Evolutionary conservation across 2,329 filamentous ascomycete species (phyloP).

Genomic region (Venturia nashicola): DNA sequence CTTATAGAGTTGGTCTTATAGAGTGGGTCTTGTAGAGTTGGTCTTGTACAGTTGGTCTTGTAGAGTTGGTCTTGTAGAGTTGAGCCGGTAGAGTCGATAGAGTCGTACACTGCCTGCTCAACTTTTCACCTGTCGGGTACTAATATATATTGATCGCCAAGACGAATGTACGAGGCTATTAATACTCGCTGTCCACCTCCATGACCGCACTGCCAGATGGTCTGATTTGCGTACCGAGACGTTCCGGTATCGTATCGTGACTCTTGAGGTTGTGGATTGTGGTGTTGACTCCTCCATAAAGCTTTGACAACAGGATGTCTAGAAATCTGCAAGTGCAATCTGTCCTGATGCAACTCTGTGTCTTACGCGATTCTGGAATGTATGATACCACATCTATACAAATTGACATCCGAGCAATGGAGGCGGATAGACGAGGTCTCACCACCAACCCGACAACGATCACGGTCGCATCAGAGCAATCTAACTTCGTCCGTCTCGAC

Average conservation of each 20-base stretch:
- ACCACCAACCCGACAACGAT: not conserved
- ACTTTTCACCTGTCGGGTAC: too few relatives aligned
- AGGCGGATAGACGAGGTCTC: not conserved
- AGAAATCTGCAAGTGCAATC: not conserved
- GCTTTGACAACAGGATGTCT: not conserved
- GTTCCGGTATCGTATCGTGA: not conserved
- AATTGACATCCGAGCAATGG: not conserved
- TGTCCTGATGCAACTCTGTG: not conserved
- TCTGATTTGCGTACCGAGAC: not conserved
- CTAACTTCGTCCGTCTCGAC: not conserved
- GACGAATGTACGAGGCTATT: too few relatives aligned
- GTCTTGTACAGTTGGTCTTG: too few relatives aligned
- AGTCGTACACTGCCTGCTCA: too few relatives aligned
- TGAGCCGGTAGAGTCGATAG: too few relatives aligned
- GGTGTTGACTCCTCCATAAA: not conserved
- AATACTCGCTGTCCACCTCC: too few relatives aligned
- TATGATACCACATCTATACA: not conserved
- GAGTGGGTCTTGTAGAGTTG: too few relatives aligned
- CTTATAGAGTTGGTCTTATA: too few relatives aligned
- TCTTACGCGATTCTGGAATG: not conserved
- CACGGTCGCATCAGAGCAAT: not conserved
- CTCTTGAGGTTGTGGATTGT: not conserved
- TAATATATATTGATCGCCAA: too few relatives aligned
- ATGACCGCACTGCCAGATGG: not conserved
- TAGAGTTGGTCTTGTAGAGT: too few relatives aligned